A percentile compares a stretch with the other conserved stretches of the same genome.
Evolutionary conservation across 176 grass and related monocot species (phyloP).

Genomic region (Urochloa ruziziensis): DNA sequence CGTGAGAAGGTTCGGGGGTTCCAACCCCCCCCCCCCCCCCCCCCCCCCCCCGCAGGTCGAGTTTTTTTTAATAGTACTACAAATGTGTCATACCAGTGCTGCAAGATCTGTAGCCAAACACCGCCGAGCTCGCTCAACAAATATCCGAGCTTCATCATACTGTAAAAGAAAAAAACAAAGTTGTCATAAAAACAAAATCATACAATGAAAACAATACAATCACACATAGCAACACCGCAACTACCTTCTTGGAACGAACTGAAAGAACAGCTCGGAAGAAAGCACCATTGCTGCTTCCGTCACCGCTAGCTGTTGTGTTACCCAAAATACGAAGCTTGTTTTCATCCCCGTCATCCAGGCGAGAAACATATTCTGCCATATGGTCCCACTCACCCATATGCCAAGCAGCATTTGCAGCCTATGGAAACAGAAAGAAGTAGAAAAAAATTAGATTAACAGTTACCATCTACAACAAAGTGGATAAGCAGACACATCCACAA

Average conservation of each 20-base stretch:
- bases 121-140: conserved; percentile 89
- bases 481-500: conserved; percentile 36
- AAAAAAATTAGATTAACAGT: conserved; percentile 10
- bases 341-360: conserved; percentile 91
- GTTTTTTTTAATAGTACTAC: no score
- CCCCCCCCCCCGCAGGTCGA: no score
- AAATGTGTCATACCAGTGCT: conserved; percentile 61
- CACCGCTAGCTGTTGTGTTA: conserved; percentile 86
- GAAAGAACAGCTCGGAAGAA: conserved; percentile 95
- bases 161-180: conserved; percentile 32
- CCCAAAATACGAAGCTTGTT: conserved; percentile 79
- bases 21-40: no score
- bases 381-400: conserved; percentile 99
- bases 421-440: conserved; percentile 4
- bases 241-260: conserved; percentile 79
- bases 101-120: conserved; percentile 98
- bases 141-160: conserved; percentile 84
- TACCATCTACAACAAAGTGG: conserved; percentile 1
- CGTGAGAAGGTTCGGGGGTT: no score
- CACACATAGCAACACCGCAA: background rate
- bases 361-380: conserved; percentile 93
- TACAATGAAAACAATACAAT: conserved; percentile 18
- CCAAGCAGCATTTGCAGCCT: conserved; percentile 98
- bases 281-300: conserved; percentile 97
- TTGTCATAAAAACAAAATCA: conserved; percentile 16